Conservation (phyloP, 1,284 basidiomycete species). For the Rhizoctonia solani region DNA sequence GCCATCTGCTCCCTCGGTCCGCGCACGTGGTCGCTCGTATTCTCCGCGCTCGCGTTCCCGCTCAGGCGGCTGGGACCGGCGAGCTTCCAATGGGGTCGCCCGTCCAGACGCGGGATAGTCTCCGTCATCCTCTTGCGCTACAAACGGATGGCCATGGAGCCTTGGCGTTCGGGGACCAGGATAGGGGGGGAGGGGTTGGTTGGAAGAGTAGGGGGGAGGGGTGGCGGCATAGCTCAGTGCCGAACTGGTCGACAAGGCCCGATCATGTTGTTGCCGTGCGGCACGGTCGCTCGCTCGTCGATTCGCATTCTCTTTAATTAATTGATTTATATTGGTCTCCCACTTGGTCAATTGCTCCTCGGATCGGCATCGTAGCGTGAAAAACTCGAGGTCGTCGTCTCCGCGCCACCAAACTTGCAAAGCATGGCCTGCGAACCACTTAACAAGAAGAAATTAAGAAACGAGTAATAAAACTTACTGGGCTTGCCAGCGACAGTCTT, state of each 20-base stretch:
- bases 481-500: slow-evolving; percentile 57
- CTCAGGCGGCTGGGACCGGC: slow-evolving; percentile 60
- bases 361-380: slow-evolving; percentile 89
- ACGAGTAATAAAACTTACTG: not conserved
- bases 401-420: slow-evolving; percentile 93
- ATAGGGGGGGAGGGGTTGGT: slow-evolving; percentile 25
- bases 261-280: slow-evolving; percentile 26
- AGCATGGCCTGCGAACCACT: slow-evolving; percentile 43
- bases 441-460: slow-evolving; percentile 12
- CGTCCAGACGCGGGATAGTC: slow-evolving; percentile 57
- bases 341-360: slow-evolving; percentile 94
- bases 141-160: slow-evolving; percentile 50
- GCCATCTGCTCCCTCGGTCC: slow-evolving; percentile 72
- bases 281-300: slow-evolving; percentile 40
- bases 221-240: slow-evolving; percentile 34
- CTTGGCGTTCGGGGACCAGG: slow-evolving; percentile 47
- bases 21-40: slow-evolving; percentile 64
- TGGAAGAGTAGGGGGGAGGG: slow-evolving; percentile 33
- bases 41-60: slow-evolving; percentile 49
- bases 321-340: slow-evolving; percentile 85
- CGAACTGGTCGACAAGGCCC: slow-evolving; percentile 27
- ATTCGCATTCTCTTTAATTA: slow-evolving; percentile 59
- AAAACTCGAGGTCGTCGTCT: slow-evolving; percentile 90
- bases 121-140: slow-evolving; percentile 62
- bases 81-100: slow-evolving; percentile 65